Conservation (phyloP, 139 green algal species). For the Chlorella sp. region DNA sequence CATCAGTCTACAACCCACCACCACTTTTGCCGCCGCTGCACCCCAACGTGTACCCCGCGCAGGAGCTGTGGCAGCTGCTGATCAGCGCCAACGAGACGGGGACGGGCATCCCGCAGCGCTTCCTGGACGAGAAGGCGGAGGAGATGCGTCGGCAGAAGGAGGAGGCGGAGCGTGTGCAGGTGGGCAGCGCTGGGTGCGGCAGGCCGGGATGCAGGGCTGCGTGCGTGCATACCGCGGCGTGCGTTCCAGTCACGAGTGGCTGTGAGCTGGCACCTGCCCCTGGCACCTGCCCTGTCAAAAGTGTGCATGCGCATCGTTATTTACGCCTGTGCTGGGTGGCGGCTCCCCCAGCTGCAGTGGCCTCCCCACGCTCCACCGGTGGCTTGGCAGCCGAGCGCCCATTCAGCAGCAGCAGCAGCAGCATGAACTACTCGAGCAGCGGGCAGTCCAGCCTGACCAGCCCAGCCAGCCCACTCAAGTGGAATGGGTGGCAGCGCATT, state of each 20-base stretch:
- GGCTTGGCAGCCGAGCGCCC: no score
- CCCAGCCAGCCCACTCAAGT: no score
- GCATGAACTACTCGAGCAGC: background rate
- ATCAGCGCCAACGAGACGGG: conserved; percentile 69
- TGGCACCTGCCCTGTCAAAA: no score
- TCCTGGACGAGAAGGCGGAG: conserved; percentile 84
- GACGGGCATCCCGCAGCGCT: conserved; percentile 84
- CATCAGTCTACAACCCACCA: no score
- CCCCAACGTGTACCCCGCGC: background rate
- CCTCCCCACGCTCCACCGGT: no score
- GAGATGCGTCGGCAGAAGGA: conserved; percentile 18
- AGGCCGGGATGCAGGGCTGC: no score
- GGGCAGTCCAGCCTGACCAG: no score
- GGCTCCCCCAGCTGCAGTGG: background rate
- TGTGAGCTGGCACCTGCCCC: no score
- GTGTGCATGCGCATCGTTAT: background rate
- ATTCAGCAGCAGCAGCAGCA: background rate
- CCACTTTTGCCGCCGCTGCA: no score
- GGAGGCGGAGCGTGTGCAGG: conserved; percentile 12
- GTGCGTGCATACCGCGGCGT: no score
- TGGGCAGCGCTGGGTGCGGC: background rate
- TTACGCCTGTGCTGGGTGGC: background rate
- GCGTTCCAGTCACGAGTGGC: no score
- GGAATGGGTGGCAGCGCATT: no score
- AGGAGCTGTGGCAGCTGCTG: conserved; percentile 92